phyloP scores from a whole-genome alignment of 345 rosid genomes.

The Mallotus nudiflorus region DNA sequence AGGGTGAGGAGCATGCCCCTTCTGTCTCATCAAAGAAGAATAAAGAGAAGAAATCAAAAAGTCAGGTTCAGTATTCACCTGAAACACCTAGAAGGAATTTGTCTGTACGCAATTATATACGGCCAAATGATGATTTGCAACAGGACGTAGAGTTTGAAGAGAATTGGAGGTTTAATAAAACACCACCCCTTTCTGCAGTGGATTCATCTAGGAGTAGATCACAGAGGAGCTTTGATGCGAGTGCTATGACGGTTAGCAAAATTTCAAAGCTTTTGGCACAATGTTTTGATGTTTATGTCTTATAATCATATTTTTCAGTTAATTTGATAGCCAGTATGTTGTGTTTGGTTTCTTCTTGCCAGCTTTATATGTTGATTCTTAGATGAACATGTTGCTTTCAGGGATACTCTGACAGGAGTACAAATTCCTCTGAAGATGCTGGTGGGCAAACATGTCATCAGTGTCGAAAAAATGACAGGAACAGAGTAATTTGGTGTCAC shows the following conservation, averaged over 20 bases:
- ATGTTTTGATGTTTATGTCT: not conserved
- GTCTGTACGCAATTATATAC: constrained; percentile 41
- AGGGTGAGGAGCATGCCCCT: constrained; percentile 41
- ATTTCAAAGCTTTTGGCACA: no score
- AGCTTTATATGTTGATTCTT: not conserved
- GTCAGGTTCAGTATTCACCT: constrained; percentile 48
- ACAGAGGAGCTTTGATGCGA: constrained; percentile 58
- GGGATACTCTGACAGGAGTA: constrained; percentile 72
- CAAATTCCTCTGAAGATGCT: constrained; percentile 67
- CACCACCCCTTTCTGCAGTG: constrained; percentile 48
- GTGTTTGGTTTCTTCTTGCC: not conserved
- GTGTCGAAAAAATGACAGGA: constrained; percentile 64
- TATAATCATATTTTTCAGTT: constrained; percentile 11
- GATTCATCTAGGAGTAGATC: constrained; percentile 64
- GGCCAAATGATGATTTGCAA: constrained; percentile 48
- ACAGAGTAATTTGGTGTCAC: constrained; percentile 68
- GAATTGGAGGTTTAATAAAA: constrained; percentile 54
- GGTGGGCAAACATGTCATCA: constrained; percentile 84
- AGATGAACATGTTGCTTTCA: constrained; percentile 34
- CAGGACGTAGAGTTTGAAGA: constrained; percentile 69
- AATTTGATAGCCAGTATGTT: constrained; percentile 1
- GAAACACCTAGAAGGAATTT: constrained; percentile 52
- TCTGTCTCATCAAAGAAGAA: constrained; percentile 42
- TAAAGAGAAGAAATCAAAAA: constrained; percentile 49
- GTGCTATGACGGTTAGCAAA: constrained; percentile 47